Conservation (phyloP, 2,329 filamentous ascomycete species). For the Microascus cirrosus region DNA sequence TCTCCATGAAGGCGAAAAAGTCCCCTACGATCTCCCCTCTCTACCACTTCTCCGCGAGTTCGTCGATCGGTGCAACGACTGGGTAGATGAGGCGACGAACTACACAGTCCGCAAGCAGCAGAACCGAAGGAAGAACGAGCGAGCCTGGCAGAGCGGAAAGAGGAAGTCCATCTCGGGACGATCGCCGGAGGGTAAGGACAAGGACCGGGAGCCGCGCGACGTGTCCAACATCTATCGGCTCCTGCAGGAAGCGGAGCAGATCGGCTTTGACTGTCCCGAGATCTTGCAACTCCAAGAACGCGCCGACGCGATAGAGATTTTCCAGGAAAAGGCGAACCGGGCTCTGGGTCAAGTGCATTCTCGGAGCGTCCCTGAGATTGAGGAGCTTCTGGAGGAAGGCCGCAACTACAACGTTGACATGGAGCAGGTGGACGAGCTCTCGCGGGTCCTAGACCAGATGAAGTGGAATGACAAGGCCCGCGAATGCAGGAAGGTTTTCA, state of each 20-base stretch:
- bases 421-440: constrained; percentile 73
- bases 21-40: constrained; percentile 79
- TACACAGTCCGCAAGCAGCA: constrained; percentile 97
- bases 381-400: constrained; percentile 83
- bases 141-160: constrained; percentile 64
- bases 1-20: constrained; percentile 88
- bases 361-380: constrained; percentile 62
- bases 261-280: constrained; percentile 90
- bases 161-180: constrained; percentile 52
- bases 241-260: constrained; percentile 69
- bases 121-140: constrained; percentile 90
- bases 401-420: constrained; percentile 85
- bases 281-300: constrained; percentile 79
- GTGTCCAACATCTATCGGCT: constrained; percentile 81
- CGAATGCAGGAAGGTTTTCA: constrained; percentile 47
- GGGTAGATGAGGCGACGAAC: constrained; percentile 92
- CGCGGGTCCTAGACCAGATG: constrained; percentile 70
- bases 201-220: constrained; percentile 74
- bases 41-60: constrained; percentile 75
- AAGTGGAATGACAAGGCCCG: constrained; percentile 79
- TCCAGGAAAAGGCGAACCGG: constrained; percentile 63
- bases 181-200: constrained; percentile 54
- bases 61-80: constrained; percentile 93
- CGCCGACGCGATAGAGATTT: constrained; percentile 71
- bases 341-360: constrained; percentile 56